These are phyloP conservation scores for Rhodotorula sp. DNA, from an alignment of 1,284 basidiomycete species.

Conservation along the genomic window DNA sequence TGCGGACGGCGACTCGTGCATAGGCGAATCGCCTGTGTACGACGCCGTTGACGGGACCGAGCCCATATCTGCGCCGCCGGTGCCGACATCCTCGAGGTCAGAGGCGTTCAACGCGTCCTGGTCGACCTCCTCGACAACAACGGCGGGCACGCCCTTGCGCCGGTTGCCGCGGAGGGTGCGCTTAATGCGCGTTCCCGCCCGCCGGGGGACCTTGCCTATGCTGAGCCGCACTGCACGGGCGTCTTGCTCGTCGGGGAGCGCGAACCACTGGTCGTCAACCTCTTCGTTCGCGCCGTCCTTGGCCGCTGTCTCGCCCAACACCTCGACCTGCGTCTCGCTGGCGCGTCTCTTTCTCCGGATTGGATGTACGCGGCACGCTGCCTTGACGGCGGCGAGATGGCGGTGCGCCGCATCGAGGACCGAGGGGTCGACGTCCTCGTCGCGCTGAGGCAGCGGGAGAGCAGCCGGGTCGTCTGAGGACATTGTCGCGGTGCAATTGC, in stretches of 20 bases:
- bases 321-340: neutral
- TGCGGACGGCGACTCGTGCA: constrained; percentile 1
- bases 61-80: neutral
- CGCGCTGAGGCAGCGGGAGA: neutral
- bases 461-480: neutral
- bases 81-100: neutral
- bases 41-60: neutral
- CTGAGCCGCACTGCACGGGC: neutral
- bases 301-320: neutral
- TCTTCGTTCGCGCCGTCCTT: constrained; percentile 1
- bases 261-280: constrained; percentile 25
- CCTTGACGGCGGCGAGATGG: neutral
- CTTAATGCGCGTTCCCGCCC: neutral
- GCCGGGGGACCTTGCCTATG: constrained; percentile 1
- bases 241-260: neutral
- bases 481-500: neutral
- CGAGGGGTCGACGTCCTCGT: neutral
- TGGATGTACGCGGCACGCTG: neutral
- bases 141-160: neutral
- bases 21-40: neutral
- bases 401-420: neutral
- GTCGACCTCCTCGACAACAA: neutral
- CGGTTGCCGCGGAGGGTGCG: neutral
- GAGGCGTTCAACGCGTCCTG: neutral
- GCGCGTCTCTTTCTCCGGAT: neutral